Base-by-base conservation (phyloP, 2,329 filamentous ascomycete genomes). In the Fusarium equiseti region DNA sequence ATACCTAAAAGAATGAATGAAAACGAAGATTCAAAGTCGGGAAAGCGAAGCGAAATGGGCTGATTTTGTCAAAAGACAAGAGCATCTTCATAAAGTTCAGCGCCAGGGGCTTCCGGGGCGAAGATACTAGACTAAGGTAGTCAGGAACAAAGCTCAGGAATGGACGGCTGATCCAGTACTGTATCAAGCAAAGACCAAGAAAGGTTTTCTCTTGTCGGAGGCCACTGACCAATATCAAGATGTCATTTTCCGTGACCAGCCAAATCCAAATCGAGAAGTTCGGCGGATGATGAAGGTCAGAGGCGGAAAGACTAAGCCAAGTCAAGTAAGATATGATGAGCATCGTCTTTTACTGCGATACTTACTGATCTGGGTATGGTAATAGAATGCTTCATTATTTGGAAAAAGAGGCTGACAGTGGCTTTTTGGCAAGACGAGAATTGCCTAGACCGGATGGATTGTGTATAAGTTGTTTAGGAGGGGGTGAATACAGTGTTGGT, bases 101-200 rank as follows among this genome's bases (percentile, higher is more conserved):
- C 27, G n/a, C 63, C 55, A 51, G 43, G 29, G 16, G 22, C 9
- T 58, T 64, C 20, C 22, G 27, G n/a, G 38, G 24, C 31, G 18
- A n/a, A 40, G 22, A 18, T 43, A 35, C 42, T 63, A 51, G 43
- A 29, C 29, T 29, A 29, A 29, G 27, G 27, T 63, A 51, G 46
- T 45, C 52, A 58, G 58, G 63, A 67, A 59, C 63, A 49, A 53
- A 45, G 42, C 27, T 5, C 20, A 53, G 59, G 65, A 63, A 64
- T 68, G 65, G 22, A 35, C 26, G 35, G 26, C 32, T 57, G 44
- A 29, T 43, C 48, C 24, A 20, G 24, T 27, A 38, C 35, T 38
- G 35, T 38, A 43, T n/a, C 18, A 42, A 54, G 13, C 12, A 42
- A 45, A 29, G 31, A 6, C 11, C 20, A 24, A 35, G 15, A 32